Base-by-base conservation (phyloP, 2,329 filamentous ascomycete genomes). In the Rhinocladiella similis region DNA sequence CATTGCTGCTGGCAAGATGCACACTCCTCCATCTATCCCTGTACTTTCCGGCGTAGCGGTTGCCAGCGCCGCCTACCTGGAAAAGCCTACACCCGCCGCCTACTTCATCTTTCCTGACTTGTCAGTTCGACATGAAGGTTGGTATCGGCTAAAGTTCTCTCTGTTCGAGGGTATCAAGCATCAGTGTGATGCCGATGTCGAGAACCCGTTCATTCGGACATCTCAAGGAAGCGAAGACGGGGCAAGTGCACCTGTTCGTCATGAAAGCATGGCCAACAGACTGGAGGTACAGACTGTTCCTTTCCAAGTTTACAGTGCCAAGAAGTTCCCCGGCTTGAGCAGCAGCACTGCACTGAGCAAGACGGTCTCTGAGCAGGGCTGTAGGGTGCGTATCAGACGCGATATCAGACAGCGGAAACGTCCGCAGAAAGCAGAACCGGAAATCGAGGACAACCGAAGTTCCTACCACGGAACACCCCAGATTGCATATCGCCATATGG, bases 41-140 rank as follows among this genome's bases (percentile, higher is more conserved):
- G 92, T 97, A 20, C 78, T 99, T 65, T 97, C 93, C 0, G 94
- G 94, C 63, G 93, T 96, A 66, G 91, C 92, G 0, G 93, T 96
- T 13, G 94, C 93, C 16, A 94, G 93, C 56, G 96, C 97, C 83
- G 92, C 93, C 20, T 97, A 97, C 70, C 82, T 99, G 49, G 93
- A 97, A 70, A 88, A 93, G 43, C 94, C 94, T 1, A 75, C 72
- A 2, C 83, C 83, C 18, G 85, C 85, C 14, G 94, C 92, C 53
- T 99, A 97, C 73, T 99, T 99, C 74, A 90, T 99, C 72, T 99
- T 99, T 71, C 94, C 94, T 2, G 94, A 99, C 73, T 79, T 97
- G 25, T 97, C 93, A 0, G 93, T 99, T 47, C 87, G 94, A 54
- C 93, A 99, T 68, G 94, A 99, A 73, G 94, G 94, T 60, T 87